phyloP scores from a whole-genome alignment of 768 basidiomycete species.

The Termitomyces sp. region DNA sequence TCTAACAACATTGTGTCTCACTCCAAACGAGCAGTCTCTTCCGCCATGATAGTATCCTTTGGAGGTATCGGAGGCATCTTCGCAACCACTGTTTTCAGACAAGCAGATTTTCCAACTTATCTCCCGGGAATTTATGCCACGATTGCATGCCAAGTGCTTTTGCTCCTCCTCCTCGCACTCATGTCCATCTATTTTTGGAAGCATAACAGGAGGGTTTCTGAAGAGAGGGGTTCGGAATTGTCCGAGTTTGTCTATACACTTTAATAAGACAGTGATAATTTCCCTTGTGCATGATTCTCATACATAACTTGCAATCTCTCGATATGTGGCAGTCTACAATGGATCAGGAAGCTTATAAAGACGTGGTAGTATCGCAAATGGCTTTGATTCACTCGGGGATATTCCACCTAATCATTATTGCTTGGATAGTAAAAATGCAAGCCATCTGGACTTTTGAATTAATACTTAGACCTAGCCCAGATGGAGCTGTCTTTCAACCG shows the following conservation, averaged over 20 bases:
- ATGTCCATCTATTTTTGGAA: constrained; percentile 32
- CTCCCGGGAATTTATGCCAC: constrained; percentile 42
- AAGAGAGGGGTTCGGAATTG: constrained; percentile 25
- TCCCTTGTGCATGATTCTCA: neutral
- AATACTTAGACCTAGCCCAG: neutral
- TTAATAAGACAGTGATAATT: constrained; percentile 8
- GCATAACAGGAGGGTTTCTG: constrained; percentile 26
- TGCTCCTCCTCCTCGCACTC: constrained; percentile 32
- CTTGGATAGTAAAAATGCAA: neutral
- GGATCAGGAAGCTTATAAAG: neutral
- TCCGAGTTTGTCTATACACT: constrained; percentile 37
- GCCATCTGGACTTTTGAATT: neutral
- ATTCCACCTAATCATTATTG: neutral
- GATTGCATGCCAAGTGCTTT: constrained; percentile 35
- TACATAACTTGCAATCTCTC: neutral
- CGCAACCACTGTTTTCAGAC: constrained; percentile 41
- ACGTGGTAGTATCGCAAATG: neutral
- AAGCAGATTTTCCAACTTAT: constrained; percentile 39
- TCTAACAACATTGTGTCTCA: constrained; percentile 46
- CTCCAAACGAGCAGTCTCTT: constrained; percentile 42
- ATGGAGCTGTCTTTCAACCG: neutral
- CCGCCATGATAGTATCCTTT: constrained; percentile 40
- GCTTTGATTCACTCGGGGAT: neutral
- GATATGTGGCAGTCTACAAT: neutral
- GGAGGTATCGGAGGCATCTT: constrained; percentile 43